Evolutionary conservation across 78 protist species (phyloP).

Genomic region (Tieghemostelium lacteum): DNA sequence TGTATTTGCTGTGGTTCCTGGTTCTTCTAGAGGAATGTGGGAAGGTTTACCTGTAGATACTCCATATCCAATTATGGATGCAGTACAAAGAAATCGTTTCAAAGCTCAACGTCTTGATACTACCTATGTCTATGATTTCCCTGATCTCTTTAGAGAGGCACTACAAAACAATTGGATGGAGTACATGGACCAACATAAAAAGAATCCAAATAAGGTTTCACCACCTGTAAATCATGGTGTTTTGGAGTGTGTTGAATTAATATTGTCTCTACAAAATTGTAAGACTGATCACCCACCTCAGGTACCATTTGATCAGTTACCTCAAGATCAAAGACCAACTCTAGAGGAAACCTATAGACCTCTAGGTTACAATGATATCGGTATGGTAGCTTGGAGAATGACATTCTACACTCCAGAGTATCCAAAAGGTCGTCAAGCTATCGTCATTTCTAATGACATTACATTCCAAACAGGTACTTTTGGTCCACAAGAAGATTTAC

Average conservation of each 20-base stretch:
- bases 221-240: slow-evolving; percentile 52
- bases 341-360: slow-evolving; percentile 76
- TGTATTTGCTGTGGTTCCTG: slow-evolving; percentile 61
- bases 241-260: slow-evolving; percentile 46
- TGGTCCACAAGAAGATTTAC: slow-evolving; percentile 87
- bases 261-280: slow-evolving; percentile 3
- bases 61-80: slow-evolving; percentile 87
- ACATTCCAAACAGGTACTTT: slow-evolving; percentile 95
- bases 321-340: slow-evolving; percentile 26
- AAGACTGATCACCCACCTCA: slow-evolving; percentile 21
- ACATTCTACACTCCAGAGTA: slow-evolving; percentile 92
- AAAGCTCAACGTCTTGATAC: slow-evolving; percentile 90
- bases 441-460: slow-evolving; percentile 97
- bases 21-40: slow-evolving; percentile 66
- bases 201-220: slow-evolving; percentile 16
- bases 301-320: slow-evolving; percentile 41
- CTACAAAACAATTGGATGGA: slow-evolving; percentile 82
- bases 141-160: slow-evolving; percentile 89
- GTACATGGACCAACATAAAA: slow-evolving; percentile 47
- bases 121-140: slow-evolving; percentile 95
- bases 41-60: slow-evolving; percentile 73
- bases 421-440: slow-evolving; percentile 91
- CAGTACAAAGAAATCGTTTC: slow-evolving; percentile 84
- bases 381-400: slow-evolving; percentile 96
- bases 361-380: slow-evolving; percentile 81